Base-by-base conservation (phyloP, 1,284 basidiomycete genomes). In the Cystobasidium sp. region DNA sequence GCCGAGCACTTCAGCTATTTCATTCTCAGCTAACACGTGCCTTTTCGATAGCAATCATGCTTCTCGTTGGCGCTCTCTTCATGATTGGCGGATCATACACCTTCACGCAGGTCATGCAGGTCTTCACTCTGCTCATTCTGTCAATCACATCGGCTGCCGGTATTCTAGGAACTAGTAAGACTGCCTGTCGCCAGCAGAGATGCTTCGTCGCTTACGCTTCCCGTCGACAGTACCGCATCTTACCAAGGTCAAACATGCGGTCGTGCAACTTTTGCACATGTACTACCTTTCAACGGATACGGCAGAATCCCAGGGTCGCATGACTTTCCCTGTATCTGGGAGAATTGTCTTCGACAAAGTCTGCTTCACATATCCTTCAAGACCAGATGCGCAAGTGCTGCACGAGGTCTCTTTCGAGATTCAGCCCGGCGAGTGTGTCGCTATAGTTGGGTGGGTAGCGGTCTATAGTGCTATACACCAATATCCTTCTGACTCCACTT, bases 111-210 rank as follows among this genome's bases (percentile, higher is more conserved):
- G 93, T 97, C 90, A 87, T 97, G 58, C 87, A 94, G 82, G 91
- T 92, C 31, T 88, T 97, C 81, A 91, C 95, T 76, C 86, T 98
- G 74, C 90, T 98, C 73, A 89, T 98, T 49, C 98, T 98, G 84
- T 90, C 91, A 7, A 89, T 98, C 75, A 92, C 93, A 2, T 96
- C 97, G 77, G 92, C 93, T 1, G 89, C 90, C 31, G 92, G 94
- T 81, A 86, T 94, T 77, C 89, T 97, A 87, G 87, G 88, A 39
- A 95, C 94, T 84, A 90, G 92, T 93, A 81, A 81, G 91, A 88
- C 16, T 51, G 9, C 7, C 14, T 62, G 16, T 43, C 18, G 47
- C 41, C n/a, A 53, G 44, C 12, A 53, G 12, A 18, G 37, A 24
- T 20, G 41, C 24, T 31, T 8, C 20, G 14, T 64, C 20, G 18